Percentiles rank a stretch among this genome's conserved stretches.
These are phyloP conservation scores for Leccinum pellstonianum DNA, from an alignment of 768 basidiomycete genomes.

Conservation along the genomic window DNA sequence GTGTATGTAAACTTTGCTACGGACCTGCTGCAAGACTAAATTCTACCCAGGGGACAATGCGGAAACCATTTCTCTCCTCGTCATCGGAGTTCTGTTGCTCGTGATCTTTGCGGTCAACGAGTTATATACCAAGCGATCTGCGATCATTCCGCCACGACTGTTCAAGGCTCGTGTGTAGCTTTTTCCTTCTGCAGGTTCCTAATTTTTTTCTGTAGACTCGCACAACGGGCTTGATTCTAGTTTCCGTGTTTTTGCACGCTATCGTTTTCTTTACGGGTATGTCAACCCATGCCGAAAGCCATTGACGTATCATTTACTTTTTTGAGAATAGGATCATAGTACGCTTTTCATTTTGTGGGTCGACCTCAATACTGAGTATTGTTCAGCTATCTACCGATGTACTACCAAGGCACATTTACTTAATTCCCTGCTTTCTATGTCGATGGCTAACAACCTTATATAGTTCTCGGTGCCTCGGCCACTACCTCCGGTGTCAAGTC, in stretches of 20 bases:
- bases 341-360: neutral
- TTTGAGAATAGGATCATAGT: slow-evolving; percentile 27
- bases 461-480: slow-evolving; percentile 38
- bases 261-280: slow-evolving; percentile 34
- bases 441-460: neutral
- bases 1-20: slow-evolving; percentile 23
- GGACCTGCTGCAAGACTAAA: neutral
- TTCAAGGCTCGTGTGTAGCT: slow-evolving; percentile 29
- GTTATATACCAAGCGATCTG: slow-evolving; percentile 31
- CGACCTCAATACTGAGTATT: slow-evolving; percentile 6
- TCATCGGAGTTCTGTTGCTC: slow-evolving; percentile 34
- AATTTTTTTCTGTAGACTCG: slow-evolving; percentile 31
- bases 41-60: slow-evolving; percentile 26
- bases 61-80: slow-evolving; percentile 38
- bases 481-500: slow-evolving; percentile 34
- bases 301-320: neutral
- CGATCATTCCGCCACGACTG: slow-evolving; percentile 40
- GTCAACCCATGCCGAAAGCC: neutral
- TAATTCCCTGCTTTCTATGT: neutral
- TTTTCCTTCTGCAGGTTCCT: neutral
- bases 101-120: slow-evolving; percentile 35
- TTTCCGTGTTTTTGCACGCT: slow-evolving; percentile 36
- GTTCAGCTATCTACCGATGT: slow-evolving; percentile 38
- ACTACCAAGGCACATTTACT: slow-evolving; percentile 34
- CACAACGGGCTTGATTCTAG: slow-evolving; percentile 35